Evolutionary conservation across 2,329 filamentous ascomycete genomes (phyloP), one percentile per base, ranked within the genome.

Genomic region (Fonsecaea pugnacius): DNA sequence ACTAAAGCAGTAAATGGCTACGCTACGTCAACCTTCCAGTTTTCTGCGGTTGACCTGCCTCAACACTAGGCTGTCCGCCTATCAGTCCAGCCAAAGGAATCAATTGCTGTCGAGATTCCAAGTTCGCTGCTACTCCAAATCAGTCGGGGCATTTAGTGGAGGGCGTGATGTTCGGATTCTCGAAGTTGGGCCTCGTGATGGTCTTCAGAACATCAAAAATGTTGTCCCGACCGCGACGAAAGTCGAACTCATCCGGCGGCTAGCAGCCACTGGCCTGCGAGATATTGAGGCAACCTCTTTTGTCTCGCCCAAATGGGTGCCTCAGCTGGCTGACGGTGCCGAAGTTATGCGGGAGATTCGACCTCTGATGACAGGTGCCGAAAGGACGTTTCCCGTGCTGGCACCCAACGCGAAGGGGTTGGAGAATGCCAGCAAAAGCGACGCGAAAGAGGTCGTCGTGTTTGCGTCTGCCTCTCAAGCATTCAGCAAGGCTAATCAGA

Each of bases 221-320:
- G 82, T 82, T 32, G 89, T 96, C 67, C 81, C 90, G 0, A 80
- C 91, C 9, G 81, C 83, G 5, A 92, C 88, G 2, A 96, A 95
- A 77, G 84, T 94, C 61, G 86, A 92, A 69, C 78, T 96, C 59
- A 90, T 96, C 40, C 83, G 88, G 70, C 81, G 85, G 65, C 79
- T 96, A 66, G 85, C 87, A 35, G 78, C 79, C 67, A 89, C 90
- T 0, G 91, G 91, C 0, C 75, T 95, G 50, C 79, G 80, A 4
- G 87, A 87, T 3, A 94, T 96, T 67, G 91, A 96, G 76, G 88
- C 90, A n/a, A 92, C 91, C 0, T 91, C 90, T 0, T 92, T 96
- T 73, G 91, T 96, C 9, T 86, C 89, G 55, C 90, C 91, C 1
- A 92, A 91, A 85, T 93, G 89, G 86, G 88, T 93, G 56, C 91